Conservation (phyloP, 2,329 filamentous ascomycete species). For the Ophiognomonia clavigignenti-juglandacearum region DNA sequence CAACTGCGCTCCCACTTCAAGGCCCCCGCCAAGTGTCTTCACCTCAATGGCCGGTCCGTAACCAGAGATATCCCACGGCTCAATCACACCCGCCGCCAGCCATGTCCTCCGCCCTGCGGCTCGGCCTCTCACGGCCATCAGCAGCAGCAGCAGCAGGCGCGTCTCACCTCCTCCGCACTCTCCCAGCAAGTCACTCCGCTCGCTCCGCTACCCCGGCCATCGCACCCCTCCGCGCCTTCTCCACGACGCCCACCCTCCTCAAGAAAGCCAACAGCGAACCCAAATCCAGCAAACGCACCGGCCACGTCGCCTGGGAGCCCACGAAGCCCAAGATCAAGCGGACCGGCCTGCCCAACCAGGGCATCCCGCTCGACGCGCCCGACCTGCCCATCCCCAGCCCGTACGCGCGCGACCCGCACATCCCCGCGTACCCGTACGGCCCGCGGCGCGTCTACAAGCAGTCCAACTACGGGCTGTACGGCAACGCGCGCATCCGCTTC, state of each 20-base stretch:
- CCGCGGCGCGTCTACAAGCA: slow-evolving; percentile 71
- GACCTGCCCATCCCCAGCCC: slow-evolving; percentile 38
- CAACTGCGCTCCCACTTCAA: background rate
- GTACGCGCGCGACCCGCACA: slow-evolving; percentile 33
- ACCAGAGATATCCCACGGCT: background rate
- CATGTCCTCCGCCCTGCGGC: slow-evolving; percentile 13
- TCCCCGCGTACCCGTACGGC: slow-evolving; percentile 69
- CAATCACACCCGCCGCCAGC: background rate
- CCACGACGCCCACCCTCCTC: slow-evolving; percentile 28
- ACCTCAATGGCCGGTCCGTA: background rate
- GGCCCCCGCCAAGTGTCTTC: background rate
- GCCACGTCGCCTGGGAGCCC: too few relatives aligned
- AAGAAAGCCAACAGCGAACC: too few relatives aligned
- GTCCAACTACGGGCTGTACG: slow-evolving; percentile 71
- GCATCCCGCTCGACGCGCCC: slow-evolving; percentile 9
- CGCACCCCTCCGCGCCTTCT: slow-evolving; percentile 26
- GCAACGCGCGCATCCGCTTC: slow-evolving; percentile 64
- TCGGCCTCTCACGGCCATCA: slow-evolving; percentile 7
- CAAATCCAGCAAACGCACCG: too few relatives aligned
- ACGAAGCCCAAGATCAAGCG: too few relatives aligned
- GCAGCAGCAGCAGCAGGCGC: too few relatives aligned
- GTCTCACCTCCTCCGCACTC: background rate
- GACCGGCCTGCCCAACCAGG: slow-evolving; percentile 14
- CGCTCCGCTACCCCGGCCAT: background rate
- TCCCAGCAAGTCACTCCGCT: background rate